phyloP scores from a whole-genome alignment of 805 yeast species.

The Schizosaccharomyces cryophilus region DNA sequence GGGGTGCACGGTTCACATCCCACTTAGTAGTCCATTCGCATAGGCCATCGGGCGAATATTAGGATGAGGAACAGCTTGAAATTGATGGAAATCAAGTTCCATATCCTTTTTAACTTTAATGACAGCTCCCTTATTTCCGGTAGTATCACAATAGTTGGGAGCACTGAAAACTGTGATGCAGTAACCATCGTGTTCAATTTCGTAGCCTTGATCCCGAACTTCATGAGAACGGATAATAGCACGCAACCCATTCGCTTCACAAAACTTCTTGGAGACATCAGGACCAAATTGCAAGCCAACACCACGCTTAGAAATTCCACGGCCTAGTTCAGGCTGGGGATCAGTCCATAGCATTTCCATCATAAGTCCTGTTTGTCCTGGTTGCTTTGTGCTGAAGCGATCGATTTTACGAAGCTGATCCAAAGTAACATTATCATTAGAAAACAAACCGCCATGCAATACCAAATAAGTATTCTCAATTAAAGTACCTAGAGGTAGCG shows the following conservation, averaged over 20 bases:
- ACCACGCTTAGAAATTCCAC: slow-evolving; percentile 79
- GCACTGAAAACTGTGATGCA: slow-evolving; percentile 92
- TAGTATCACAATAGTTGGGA: slow-evolving; percentile 71
- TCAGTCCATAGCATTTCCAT: slow-evolving; percentile 97
- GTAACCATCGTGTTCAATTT: slow-evolving; percentile 63
- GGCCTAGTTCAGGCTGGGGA: slow-evolving; percentile 58
- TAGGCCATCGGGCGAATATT: slow-evolving; percentile 68
- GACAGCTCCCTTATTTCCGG: slow-evolving; percentile 76
- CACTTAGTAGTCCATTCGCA: slow-evolving; percentile 5
- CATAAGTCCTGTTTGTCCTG: slow-evolving; percentile 74
- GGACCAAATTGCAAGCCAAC: slow-evolving; percentile 94
- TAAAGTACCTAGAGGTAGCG: slow-evolving; percentile 64
- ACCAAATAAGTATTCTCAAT: slow-evolving; percentile 59
- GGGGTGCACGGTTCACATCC: not conserved
- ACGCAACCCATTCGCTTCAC: slow-evolving; percentile 42
- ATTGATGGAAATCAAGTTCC: slow-evolving; percentile 25
- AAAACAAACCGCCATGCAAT: slow-evolving; percentile 88
- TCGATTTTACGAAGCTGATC: slow-evolving; percentile 51
- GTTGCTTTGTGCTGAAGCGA: slow-evolving; percentile 42
- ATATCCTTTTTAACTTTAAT: slow-evolving; percentile 40
- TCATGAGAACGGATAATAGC: slow-evolving; percentile 86
- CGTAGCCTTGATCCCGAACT: slow-evolving; percentile 77
- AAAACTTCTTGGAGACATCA: slow-evolving; percentile 62
- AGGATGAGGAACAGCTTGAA: slow-evolving; percentile 74
- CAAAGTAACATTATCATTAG: slow-evolving; percentile 44